Percentiles rank a stretch among this genome's conserved stretches.
phyloP scores from a whole-genome alignment of 257 asterid species.

The Nicotiana undulata region DNA sequence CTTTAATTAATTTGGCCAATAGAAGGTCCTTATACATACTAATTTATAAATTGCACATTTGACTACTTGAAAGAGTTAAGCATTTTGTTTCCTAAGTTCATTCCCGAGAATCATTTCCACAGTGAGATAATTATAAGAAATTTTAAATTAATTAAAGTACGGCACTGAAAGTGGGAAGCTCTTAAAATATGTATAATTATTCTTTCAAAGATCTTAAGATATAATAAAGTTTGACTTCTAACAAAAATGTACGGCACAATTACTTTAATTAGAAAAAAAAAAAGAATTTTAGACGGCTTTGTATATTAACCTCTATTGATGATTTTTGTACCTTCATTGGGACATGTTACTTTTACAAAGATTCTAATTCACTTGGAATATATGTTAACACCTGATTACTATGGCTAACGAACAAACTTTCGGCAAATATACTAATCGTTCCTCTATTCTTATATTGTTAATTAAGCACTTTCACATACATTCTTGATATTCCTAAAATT shows the following conservation, averaged over 20 bases:
- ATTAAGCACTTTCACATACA: slow-evolving; percentile 17
- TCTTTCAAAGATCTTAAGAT: neutral
- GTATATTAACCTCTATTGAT: neutral
- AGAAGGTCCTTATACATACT: no score
- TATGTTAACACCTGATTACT: slow-evolving; percentile 41
- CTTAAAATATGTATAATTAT: slow-evolving; percentile 2
- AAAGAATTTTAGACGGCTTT: neutral
- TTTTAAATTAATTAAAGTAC: neutral
- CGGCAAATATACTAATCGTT: slow-evolving; percentile 8
- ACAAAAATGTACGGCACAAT: neutral
- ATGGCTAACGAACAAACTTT: slow-evolving; percentile 21
- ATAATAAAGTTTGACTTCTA: slow-evolving; percentile 1
- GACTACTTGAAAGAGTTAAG: neutral
- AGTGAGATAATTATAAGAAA: neutral
- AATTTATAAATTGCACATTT: neutral
- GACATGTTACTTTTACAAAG: slow-evolving; percentile 30
- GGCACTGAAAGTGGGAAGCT: neutral
- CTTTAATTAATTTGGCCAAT: no score
- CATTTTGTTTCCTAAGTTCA: neutral
- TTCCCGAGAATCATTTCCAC: neutral
- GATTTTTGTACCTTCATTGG: slow-evolving; percentile 14
- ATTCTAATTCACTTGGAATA: slow-evolving; percentile 37
- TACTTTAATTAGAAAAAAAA: neutral
- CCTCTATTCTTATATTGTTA: slow-evolving; percentile 14
- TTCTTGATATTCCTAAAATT: slow-evolving; percentile 6